Conservation (phyloP, 1,284 basidiomycete species). For the Cutaneotrichosporon cyanovorans region DNA sequence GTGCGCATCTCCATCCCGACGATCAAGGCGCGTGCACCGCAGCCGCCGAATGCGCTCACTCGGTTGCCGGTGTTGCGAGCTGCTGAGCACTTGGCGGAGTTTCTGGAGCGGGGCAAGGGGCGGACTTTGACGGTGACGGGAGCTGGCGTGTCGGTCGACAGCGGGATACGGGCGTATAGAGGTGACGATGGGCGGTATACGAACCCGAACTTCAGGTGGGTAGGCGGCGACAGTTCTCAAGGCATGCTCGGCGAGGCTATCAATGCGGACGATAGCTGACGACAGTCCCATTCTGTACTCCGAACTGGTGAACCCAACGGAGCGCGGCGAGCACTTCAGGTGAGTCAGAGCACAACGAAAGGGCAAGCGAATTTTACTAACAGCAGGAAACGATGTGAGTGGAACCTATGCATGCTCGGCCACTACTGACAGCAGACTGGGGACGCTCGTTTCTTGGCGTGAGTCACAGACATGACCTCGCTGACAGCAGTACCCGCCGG, state of each 20-base stretch:
- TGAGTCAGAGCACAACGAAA: slow-evolving; percentile 25
- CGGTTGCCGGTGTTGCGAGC: slow-evolving; percentile 50
- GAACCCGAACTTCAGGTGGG: slow-evolving; percentile 84
- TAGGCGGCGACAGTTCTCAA: slow-evolving; percentile 10
- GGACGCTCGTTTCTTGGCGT: slow-evolving; percentile 61
- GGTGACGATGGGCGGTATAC: slow-evolving; percentile 75
- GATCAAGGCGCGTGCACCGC: slow-evolving; percentile 55
- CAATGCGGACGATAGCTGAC: no score
- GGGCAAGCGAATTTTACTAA: no score
- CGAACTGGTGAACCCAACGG: slow-evolving; percentile 64
- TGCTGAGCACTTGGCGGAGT: slow-evolving; percentile 57
- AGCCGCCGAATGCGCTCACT: slow-evolving; percentile 47
- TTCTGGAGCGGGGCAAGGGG: slow-evolving; percentile 60
- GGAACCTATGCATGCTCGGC: background rate
- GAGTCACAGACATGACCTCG: slow-evolving; percentile 6
- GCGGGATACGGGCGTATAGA: slow-evolving; percentile 80
- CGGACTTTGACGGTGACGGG: slow-evolving; percentile 66
- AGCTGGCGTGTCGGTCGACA: slow-evolving; percentile 86
- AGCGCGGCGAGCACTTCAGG: slow-evolving; percentile 65
- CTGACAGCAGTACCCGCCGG: slow-evolving; percentile 56
- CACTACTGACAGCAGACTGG: slow-evolving; percentile 46
- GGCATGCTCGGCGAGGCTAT: background rate
- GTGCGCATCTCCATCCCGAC: slow-evolving; percentile 66
- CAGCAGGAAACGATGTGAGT: slow-evolving; percentile 38
- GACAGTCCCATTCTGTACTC: slow-evolving; percentile 56